Conservation (phyloP, 768 basidiomycete genomes). For the Suillus discolor region DNA sequence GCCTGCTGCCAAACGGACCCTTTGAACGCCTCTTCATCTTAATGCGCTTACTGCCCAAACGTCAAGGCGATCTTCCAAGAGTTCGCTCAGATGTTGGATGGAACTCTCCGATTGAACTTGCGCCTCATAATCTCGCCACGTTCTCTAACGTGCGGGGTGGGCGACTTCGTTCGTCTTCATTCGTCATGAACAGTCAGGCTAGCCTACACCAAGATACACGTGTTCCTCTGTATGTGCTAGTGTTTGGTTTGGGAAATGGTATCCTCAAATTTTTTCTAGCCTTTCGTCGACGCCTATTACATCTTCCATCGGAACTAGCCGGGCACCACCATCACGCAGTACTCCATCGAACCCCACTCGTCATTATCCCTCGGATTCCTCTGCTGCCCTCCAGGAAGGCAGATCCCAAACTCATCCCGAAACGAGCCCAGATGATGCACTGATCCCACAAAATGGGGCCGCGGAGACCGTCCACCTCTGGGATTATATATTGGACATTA, state of each 20-base stretch:
- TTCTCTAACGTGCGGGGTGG: constrained; percentile 87
- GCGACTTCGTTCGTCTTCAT: constrained; percentile 82
- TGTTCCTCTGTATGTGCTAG: constrained; percentile 48
- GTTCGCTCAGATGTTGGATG: constrained; percentile 62
- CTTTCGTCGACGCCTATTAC: constrained; percentile 71
- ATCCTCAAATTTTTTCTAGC: constrained; percentile 42
- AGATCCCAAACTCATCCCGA: constrained; percentile 88
- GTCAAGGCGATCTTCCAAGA: constrained; percentile 62
- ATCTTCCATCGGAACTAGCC: constrained; percentile 68
- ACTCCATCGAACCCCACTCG: constrained; percentile 75
- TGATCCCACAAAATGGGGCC: constrained; percentile 36
- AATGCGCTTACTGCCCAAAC: constrained; percentile 62
- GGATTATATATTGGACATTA: background rate
- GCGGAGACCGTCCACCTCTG: constrained; percentile 17
- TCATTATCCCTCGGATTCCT: constrained; percentile 76
- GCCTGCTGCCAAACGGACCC: constrained; percentile 78
- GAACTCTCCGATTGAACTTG: constrained; percentile 78
- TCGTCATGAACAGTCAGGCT: constrained; percentile 76
- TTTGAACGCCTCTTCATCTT: constrained; percentile 65
- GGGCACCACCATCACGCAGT: constrained; percentile 56
- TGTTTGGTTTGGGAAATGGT: constrained; percentile 17
- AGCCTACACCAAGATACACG: constrained; percentile 51
- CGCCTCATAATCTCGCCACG: constrained; percentile 83
- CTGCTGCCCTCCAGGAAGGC: constrained; percentile 83
- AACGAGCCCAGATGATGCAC: constrained; percentile 67